phyloP scores from a whole-genome alignment of 2,329 filamentous ascomycete genomes.

The Atkinsonella hypoxylon region DNA sequence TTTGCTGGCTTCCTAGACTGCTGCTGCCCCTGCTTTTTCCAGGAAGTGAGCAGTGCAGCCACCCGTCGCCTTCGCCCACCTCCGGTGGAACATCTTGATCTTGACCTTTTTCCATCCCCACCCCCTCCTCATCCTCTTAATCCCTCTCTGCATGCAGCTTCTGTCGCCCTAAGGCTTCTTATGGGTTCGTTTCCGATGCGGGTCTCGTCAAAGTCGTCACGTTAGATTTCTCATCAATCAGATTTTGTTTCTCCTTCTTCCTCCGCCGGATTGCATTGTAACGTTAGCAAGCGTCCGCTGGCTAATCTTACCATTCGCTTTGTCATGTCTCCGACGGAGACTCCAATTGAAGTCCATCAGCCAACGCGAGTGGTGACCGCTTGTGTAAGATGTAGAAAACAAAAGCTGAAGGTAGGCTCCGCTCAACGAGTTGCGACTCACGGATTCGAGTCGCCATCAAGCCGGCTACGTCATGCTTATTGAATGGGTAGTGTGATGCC shows the following conservation, averaged over 20 bases:
- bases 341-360: not conserved
- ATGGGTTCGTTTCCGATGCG: not conserved
- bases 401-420: conserved; percentile 4
- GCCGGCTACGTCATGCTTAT: not conserved
- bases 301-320: not conserved
- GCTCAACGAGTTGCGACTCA: not conserved
- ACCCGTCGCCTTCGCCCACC: not conserved
- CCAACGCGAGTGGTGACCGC: conserved; percentile 1
- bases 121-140: not conserved
- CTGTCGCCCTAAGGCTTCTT: not conserved
- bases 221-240: too few relatives aligned
- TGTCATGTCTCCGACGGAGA: conserved; percentile 1
- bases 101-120: too few relatives aligned
- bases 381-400: conserved; percentile 4
- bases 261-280: not conserved
- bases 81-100: not conserved
- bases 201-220: not conserved
- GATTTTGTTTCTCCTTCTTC: not conserved
- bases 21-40: not conserved
- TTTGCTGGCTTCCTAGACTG: too few relatives aligned
- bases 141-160: not conserved
- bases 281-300: not conserved
- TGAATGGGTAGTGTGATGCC: conserved; percentile 2
- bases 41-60: not conserved
- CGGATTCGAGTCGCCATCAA: not conserved